Conservation (phyloP, 1,284 basidiomycete genomes). For the Pascua sp. region DNA sequence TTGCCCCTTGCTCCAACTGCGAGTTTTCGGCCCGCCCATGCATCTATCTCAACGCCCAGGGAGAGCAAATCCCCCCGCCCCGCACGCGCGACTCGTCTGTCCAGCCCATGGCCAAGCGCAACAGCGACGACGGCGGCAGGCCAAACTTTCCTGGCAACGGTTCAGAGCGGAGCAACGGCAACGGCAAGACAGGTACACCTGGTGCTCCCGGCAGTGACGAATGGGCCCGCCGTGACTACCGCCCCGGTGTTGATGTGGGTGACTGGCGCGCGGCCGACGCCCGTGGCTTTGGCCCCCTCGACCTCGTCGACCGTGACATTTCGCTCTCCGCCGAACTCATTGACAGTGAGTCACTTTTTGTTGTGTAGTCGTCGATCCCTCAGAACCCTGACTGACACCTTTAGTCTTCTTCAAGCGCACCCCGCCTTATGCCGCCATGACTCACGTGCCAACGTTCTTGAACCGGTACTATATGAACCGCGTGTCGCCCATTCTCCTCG, state of each 20-base stretch:
- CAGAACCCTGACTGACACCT: background rate
- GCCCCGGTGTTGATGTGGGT: background rate
- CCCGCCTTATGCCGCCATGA: constrained; percentile 47
- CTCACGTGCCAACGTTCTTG: constrained; percentile 51
- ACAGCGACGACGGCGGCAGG: constrained; percentile 8
- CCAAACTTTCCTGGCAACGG: no score
- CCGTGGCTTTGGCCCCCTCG: constrained; percentile 20
- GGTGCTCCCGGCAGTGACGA: constrained; percentile 2
- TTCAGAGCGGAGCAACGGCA: no score
- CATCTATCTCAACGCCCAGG: constrained; percentile 49
- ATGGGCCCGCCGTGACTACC: constrained; percentile 13
- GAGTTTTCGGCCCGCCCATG: constrained; percentile 53
- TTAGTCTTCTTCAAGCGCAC: constrained; percentile 49
- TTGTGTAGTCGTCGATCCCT: background rate
- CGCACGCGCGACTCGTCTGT: constrained; percentile 40
- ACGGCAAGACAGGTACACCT: background rate
- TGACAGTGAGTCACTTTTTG: constrained; percentile 29
- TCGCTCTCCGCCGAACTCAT: constrained; percentile 39
- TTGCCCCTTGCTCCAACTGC: constrained; percentile 54
- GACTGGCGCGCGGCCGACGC: constrained; percentile 8
- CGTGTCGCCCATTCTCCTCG: constrained; percentile 47
- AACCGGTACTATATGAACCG: constrained; percentile 49
- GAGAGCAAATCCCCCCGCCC: constrained; percentile 48
- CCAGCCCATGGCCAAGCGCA: constrained; percentile 13
- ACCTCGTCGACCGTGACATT: constrained; percentile 39